Percentiles rank a stretch among this genome's conserved stretches.
These are phyloP conservation scores for Letharia columbiana DNA, from an alignment of 495 filamentous ascomycete genomes.

Conservation along the genomic window DNA sequence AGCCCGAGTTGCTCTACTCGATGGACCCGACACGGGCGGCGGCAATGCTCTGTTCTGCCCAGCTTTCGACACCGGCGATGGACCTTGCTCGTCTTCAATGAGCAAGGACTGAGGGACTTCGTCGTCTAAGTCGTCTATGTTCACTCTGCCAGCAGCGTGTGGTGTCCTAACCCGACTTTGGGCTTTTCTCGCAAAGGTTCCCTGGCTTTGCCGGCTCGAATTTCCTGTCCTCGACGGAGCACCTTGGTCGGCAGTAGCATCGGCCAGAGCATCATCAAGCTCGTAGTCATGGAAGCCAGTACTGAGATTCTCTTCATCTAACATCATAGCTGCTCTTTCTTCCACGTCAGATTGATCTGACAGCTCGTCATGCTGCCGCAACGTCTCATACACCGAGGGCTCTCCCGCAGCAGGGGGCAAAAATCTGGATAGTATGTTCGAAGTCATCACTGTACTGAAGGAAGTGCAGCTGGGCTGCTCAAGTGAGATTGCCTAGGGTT, in stretches of 20 bases:
- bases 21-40: conserved; percentile 43
- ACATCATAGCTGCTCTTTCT: conserved; percentile 54
- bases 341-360: conserved; percentile 56
- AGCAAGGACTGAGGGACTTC: conserved; percentile 87
- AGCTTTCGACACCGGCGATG: conserved; percentile 32
- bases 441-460: conserved; percentile 51
- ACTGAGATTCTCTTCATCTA: conserved; percentile 61
- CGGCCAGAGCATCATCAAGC: conserved; percentile 55
- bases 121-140: conserved; percentile 75
- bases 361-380: conserved; percentile 52
- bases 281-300: conserved; percentile 64
- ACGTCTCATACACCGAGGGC: conserved; percentile 63
- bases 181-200: conserved; percentile 31
- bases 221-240: background rate
- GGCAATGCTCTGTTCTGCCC: conserved; percentile 30
- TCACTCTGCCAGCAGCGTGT: background rate
- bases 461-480: background rate
- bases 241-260: conserved; percentile 52
- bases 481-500: conserved; percentile 7
- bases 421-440: conserved; percentile 67
- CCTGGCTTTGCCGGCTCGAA: background rate
- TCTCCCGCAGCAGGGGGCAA: conserved; percentile 52
- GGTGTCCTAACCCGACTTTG: conserved; percentile 33
- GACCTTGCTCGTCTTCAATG: conserved; percentile 54
- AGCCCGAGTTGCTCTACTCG: conserved; percentile 44